phyloP scores from a whole-genome alignment of 352 stramenopile genomes.

The Pythium periplocum region DNA sequence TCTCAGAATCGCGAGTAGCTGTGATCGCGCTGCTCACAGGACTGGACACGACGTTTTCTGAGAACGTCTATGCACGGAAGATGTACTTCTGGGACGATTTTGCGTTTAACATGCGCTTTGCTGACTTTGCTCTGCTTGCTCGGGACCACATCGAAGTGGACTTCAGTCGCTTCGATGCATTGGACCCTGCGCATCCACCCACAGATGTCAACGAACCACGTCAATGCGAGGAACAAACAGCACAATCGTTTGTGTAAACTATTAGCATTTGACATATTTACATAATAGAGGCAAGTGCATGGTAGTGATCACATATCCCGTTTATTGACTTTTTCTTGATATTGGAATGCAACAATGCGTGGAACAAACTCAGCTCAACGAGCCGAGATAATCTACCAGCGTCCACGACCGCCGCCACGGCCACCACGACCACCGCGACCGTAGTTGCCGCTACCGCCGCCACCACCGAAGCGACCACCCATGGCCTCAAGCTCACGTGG shows the following conservation, averaged over 20 bases:
- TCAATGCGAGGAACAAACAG: too few species aligned
- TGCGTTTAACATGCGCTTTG: slow-evolving; percentile 70
- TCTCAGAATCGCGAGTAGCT: slow-evolving; percentile 64
- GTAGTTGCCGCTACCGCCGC: slow-evolving; percentile 46
- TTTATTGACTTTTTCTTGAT: too few species aligned
- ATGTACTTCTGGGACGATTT: slow-evolving; percentile 90
- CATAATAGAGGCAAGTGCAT: too few species aligned
- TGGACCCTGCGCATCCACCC: slow-evolving; percentile 15
- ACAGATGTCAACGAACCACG: too few species aligned
- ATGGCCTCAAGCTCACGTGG: slow-evolving; percentile 77
- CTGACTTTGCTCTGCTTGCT: slow-evolving; percentile 68
- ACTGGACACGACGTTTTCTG: slow-evolving; percentile 80
- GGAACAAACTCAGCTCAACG: not conserved
- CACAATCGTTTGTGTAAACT: too few species aligned
- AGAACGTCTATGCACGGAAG: slow-evolving; percentile 83
- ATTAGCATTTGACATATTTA: too few species aligned
- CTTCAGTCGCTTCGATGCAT: slow-evolving; percentile 58
- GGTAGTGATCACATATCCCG: too few species aligned
- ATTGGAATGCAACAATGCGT: too few species aligned
- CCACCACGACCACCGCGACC: slow-evolving; percentile 55
- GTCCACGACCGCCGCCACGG: slow-evolving; percentile 23
- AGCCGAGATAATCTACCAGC: slow-evolving; percentile 35
- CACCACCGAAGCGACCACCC: slow-evolving; percentile 48
- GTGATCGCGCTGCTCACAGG: slow-evolving; percentile 75
- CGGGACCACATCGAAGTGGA: slow-evolving; percentile 63